Conservation (phyloP, 176 grass and related monocot genomes). For the Rhynchospora breviuscula region DNA sequence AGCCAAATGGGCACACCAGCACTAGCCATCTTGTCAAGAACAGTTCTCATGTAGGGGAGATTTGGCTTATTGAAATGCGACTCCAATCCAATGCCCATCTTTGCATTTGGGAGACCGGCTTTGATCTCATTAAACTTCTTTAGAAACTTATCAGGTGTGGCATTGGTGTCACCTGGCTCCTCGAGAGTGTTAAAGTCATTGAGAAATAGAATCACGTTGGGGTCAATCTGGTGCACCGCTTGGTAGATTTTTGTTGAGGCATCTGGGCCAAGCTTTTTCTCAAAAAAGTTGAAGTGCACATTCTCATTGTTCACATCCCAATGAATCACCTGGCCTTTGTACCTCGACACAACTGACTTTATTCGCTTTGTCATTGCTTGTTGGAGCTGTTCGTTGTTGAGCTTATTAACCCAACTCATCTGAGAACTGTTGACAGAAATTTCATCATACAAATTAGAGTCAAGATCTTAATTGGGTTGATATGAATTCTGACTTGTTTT, state of each 20-base stretch:
- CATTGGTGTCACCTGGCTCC: conserved; percentile 30
- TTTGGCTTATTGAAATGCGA: conserved; percentile 60
- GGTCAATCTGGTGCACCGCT: conserved; percentile 47
- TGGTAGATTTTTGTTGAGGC: conserved; percentile 55
- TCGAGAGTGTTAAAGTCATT: conserved; percentile 94
- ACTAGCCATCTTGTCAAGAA: conserved; percentile 47
- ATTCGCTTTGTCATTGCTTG: conserved; percentile 32
- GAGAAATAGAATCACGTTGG: conserved; percentile 45
- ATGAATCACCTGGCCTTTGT: conserved; percentile 63
- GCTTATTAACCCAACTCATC: conserved; percentile 23
- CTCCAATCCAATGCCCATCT: conserved; percentile 73
- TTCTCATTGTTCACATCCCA: conserved; percentile 98
- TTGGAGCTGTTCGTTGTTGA: conserved; percentile 29
- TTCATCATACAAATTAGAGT: not conserved
- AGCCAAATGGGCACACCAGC: conserved; percentile 75
- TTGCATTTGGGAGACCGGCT: conserved; percentile 15
- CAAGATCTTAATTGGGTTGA: not conserved
- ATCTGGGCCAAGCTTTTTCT: conserved; percentile 38
- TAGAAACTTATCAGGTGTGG: conserved; percentile 49
- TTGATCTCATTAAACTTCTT: conserved; percentile 54
- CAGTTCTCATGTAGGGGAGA: conserved; percentile 69
- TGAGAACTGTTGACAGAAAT: conserved; percentile 27
- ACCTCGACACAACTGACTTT: conserved; percentile 51
- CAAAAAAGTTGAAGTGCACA: conserved; percentile 66
- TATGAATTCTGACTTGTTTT: not conserved